A percentile compares a stretch with the other conserved stretches of the same genome.
Evolutionary conservation across 163 green algal species (phyloP).

Genomic region (Scenedesmus sp.): DNA sequence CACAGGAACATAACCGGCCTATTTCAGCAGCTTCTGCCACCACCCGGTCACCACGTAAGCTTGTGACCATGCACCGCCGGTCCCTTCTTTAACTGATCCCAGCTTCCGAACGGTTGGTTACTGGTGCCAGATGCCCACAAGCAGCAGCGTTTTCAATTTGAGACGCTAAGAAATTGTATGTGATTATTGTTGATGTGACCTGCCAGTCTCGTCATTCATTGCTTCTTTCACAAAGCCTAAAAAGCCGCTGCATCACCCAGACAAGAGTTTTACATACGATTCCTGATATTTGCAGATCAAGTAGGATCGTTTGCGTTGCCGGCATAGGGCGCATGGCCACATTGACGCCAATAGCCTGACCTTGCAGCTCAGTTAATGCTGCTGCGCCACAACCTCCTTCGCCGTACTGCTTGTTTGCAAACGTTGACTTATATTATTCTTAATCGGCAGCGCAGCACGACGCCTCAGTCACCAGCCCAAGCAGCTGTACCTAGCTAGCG

Average conservation of each 20-base stretch:
- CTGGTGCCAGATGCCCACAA: background rate
- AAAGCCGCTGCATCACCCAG: background rate
- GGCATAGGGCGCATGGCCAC: background rate
- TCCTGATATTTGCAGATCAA: background rate
- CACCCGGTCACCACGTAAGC: background rate
- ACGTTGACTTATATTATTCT: background rate
- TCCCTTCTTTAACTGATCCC: background rate
- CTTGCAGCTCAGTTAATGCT: constrained; percentile 4
- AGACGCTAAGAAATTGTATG: background rate
- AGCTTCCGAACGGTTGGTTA: background rate
- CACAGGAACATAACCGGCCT: no score
- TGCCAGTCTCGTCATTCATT: background rate
- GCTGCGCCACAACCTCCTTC: background rate
- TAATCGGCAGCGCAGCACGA: background rate
- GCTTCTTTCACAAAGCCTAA: background rate
- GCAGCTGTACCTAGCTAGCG: background rate
- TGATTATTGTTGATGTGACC: background rate
- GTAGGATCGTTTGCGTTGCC: background rate
- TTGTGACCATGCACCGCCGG: background rate
- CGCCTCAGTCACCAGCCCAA: background rate
- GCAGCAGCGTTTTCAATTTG: background rate
- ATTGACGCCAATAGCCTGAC: background rate
- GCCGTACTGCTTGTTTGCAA: background rate
- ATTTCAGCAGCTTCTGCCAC: no score
- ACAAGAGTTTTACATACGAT: background rate